phyloP scores from a whole-genome alignment of 306 rosid genomes.

The Cicer chorassanicum region DNA sequence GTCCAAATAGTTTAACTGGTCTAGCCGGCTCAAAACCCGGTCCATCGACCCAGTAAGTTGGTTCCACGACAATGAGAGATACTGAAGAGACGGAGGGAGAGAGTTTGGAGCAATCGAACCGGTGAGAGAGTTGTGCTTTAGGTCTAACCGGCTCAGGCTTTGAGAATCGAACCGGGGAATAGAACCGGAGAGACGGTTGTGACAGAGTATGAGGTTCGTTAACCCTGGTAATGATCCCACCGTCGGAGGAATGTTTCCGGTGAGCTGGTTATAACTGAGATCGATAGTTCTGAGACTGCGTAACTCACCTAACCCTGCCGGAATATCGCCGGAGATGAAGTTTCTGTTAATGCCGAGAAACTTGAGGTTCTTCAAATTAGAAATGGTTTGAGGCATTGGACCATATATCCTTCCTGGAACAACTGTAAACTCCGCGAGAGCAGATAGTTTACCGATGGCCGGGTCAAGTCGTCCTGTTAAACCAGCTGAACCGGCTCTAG shows the following conservation, averaged over 20 bases:
- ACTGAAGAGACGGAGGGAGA: constrained; percentile 78
- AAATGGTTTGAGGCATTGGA: constrained; percentile 58
- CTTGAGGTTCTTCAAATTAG: constrained; percentile 67
- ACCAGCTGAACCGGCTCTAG: constrained; percentile 86
- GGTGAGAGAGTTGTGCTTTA: constrained; percentile 81
- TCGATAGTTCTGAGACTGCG: constrained; percentile 72
- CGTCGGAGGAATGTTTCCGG: constrained; percentile 73
- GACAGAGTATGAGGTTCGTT: constrained; percentile 81
- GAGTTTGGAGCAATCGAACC: constrained; percentile 67
- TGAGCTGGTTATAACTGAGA: constrained; percentile 82
- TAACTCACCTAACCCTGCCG: constrained; percentile 59
- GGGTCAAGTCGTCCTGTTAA: constrained; percentile 76
- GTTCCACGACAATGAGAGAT: constrained; percentile 87
- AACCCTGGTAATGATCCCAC: constrained; percentile 69
- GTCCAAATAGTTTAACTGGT: constrained; percentile 78
- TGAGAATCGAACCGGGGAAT: constrained; percentile 74
- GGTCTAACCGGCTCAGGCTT: constrained; percentile 71
- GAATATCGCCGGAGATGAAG: constrained; percentile 84
- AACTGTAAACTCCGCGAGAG: constrained; percentile 80
- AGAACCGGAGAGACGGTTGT: constrained; percentile 78
- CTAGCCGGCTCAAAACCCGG: constrained; percentile 59
- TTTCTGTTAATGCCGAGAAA: constrained; percentile 85
- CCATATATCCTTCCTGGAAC: constrained; percentile 90
- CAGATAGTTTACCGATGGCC: constrained; percentile 75
- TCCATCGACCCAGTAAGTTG: constrained; percentile 71